Base-by-base conservation (phyloP, 2,329 filamentous ascomycete species). In the Herpotrichia juniperi region DNA sequence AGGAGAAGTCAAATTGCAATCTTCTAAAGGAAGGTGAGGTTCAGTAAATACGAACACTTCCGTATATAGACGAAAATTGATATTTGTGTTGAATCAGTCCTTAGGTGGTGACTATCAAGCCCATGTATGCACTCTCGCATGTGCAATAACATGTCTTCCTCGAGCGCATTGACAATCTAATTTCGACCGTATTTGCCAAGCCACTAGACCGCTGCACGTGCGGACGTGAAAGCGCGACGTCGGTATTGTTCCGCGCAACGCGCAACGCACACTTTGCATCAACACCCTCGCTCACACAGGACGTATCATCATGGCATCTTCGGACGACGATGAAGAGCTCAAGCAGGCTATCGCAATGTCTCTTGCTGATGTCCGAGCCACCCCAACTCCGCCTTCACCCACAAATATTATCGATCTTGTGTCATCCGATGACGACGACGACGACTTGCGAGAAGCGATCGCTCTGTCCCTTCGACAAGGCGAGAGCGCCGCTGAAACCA, bases 301-400 rank as follows among this genome's bases (percentile, higher is more conserved):
- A 32, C 19, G 17, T 24, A 24, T 40, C 11, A 25, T n/a, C 31
- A 39, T 70, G 65, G 58, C 60, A 25, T 49, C 49, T 24, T 68
- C 59, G 3, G 63, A 71, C 24, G 63, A 73, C 28, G 64, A 64
- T 35, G 58, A 64, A 26, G 66, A 67, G 4, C 55, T 68, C 44
- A 53, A 59, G 26, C 54, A 39, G 10, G 67, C 67, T 19, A 67
- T 70, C 39, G 63, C 57, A 14, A 48, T 70, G 48, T 70, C 67
- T 51, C 42, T 67, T 14, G 48, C 59, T 25, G 54, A 60, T 5
- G 21, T 30, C 4, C 16, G 44, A 12, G 11, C 37, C 11, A 24
- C 16, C 26, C 3, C 22, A 11, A 12, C 47, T 3, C 22, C 50
- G 5, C 44, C 45, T 31, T 19, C 49, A 34, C 12, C 16, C 8